Evolutionary conservation across 257 asterid genomes (phyloP), one percentile per base, ranked within the genome.

Genomic region (Gentiana macrophylla): DNA sequence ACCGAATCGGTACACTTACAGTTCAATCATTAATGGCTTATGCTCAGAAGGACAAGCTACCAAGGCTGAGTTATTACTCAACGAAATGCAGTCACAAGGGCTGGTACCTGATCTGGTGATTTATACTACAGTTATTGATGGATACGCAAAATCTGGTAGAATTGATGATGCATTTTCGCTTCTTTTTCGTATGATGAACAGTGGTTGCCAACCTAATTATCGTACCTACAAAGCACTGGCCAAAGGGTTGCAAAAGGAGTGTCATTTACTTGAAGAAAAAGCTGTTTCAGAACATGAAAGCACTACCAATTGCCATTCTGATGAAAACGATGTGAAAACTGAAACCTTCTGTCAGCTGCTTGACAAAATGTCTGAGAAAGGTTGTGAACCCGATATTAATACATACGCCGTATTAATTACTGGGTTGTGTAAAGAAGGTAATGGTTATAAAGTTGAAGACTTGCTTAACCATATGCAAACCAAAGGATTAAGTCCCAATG

Each of bases 1-100:
- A n/a, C 95, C 98, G 35, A 86, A 90, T 70, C 57, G 76, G 75
- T 76, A 80, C 68, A 84, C 98, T 35, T 86, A 90, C 55, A 74
- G 92, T 73, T 76, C 91, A 38, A 78, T 90, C 53, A 80, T 90
- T 63, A 37, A 84, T 45, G 98, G 98, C 45, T 71, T 80, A 62
- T 86, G 96, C 78, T 73, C 67, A 48, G 94, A 76, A 68, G 89
- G 84, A 53, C 79, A 75, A 70, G 76, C 70, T 62, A 78, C 71
- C 55, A 80, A 79, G 41, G 98, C 95, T 49, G 80, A 82, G 63
- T 49, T 32, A 52, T 64, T 90, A 64, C 81, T 90, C 47, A 66
- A 67, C 55, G 96, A 84, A 69, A 82, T 90, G 94, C 61, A 56
- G 60, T 48, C 52, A 48, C 77, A 70, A 71, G 83, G 80, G 34